Base-by-base conservation (phyloP, 768 basidiomycete genomes). In the Pisolithus sp. region DNA sequence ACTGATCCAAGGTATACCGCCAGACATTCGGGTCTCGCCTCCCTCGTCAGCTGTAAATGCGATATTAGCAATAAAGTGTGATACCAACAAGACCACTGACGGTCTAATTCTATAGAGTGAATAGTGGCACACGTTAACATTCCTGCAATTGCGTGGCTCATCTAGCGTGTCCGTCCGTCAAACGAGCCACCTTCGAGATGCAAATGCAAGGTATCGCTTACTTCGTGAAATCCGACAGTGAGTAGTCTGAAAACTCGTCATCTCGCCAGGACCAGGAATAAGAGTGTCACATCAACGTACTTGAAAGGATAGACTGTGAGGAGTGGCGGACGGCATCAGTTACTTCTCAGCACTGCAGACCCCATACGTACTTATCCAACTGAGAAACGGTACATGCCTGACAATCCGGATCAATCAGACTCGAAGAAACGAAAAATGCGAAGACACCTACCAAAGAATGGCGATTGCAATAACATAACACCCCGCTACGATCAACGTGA, bases 161-260 rank as follows among this genome's bases (percentile, higher is more conserved):
- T 88, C 88, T 90, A 41, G 6, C 45, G 46, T 50, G 48, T 26
- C 48, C 15, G 50, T 55, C 31, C 34, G 37, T 7, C 6, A 49
- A 18, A 44, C 37, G 31, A 49, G 18, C 17, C 23, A 36, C 42
- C 34, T 39, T 39, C 48, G 41, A 10, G 28, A 21, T 37, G 39
- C 41, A 48, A 26, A 13, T 23, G 58, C 66, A 28, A 15, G 18
- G n/a, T 17, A 10, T 34, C 17, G 28, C 58, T 53, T 58, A 86
- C 89, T 73, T 93, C 90, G 68, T 93, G 90, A 63, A 93, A 91
- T 45, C 90, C 90, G 44, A 93, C 90, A 1, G 90, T 91, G 47
- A 92, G 76, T 49, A 92, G 66, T 60, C 89, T 89, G 57, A 24
- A 28, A 48, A 56, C 20, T 8, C 28, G 62, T 67, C 46, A 67